These are phyloP conservation scores for Tetracladium setigerum DNA, from an alignment of 495 filamentous ascomycete genomes.

Conservation along the genomic window DNA sequence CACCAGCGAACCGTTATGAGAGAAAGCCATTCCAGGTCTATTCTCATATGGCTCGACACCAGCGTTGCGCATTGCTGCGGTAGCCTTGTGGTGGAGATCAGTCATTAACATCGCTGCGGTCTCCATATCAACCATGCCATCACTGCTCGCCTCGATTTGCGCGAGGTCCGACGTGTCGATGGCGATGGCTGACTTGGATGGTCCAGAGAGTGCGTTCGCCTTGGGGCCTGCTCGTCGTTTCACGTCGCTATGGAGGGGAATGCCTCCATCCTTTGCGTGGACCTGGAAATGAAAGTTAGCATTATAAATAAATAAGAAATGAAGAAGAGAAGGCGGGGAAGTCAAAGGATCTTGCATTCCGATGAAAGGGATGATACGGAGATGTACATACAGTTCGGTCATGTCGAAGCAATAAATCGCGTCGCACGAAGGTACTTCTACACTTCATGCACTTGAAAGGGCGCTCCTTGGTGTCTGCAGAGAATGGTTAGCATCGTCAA, in stretches of 20 bases:
- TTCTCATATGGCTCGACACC: constrained; percentile 53
- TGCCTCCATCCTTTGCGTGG: constrained; percentile 96
- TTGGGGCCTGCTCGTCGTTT: constrained; percentile 62
- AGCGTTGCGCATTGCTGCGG: constrained; percentile 62
- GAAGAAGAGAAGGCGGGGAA: too few species aligned
- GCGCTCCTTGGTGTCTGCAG: constrained; percentile 91
- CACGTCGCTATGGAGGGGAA: constrained; percentile 88
- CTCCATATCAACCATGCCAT: constrained; percentile 95
- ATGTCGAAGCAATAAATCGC: constrained; percentile 92
- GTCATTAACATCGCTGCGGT: constrained; percentile 98
- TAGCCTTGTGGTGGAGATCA: constrained; percentile 95
- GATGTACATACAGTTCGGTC: constrained; percentile 69
- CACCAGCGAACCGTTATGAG: constrained; percentile 60
- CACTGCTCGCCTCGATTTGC: constrained; percentile 89
- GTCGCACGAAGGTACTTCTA: constrained; percentile 94
- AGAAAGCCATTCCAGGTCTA: constrained; percentile 62
- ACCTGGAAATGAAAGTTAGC: too few species aligned
- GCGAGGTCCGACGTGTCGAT: constrained; percentile 86
- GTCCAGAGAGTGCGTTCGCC: constrained; percentile 44
- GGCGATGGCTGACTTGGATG: constrained; percentile 73
- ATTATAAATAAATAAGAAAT: too few species aligned
- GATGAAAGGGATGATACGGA: too few species aligned
- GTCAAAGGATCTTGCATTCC: too few species aligned
- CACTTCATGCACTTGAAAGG: constrained; percentile 98
- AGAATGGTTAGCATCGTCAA: constrained; percentile 2